Percentiles rank a stretch among this genome's conserved stretches.
phyloP scores from a whole-genome alignment of 805 yeast genomes.

The Schwanniomyces vanrijiae region DNA sequence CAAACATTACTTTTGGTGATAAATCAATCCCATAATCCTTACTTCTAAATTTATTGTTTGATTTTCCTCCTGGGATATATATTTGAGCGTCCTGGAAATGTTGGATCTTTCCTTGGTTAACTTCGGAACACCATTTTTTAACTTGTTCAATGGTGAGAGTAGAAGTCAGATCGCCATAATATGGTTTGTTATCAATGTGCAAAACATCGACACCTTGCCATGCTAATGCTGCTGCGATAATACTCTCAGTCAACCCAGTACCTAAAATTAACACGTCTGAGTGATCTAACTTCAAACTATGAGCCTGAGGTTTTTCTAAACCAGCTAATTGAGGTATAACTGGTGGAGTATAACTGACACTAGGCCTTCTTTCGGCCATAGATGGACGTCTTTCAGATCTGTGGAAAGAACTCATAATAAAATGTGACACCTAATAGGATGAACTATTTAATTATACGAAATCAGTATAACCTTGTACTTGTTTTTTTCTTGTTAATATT shows the following conservation, averaged over 20 bases:
- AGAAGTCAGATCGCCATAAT: constrained; percentile 88
- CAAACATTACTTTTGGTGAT: constrained; percentile 83
- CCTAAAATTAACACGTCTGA: constrained; percentile 92
- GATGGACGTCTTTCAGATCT: constrained; percentile 42
- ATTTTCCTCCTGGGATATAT: constrained; percentile 66
- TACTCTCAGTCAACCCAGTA: constrained; percentile 86
- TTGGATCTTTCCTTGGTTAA: constrained; percentile 47
- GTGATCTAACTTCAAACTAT: constrained; percentile 58
- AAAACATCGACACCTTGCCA: constrained; percentile 98
- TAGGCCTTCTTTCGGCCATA: constrained; percentile 48
- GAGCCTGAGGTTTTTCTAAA: constrained; percentile 67
- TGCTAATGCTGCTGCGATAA: constrained; percentile 88
- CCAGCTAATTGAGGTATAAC: constrained; percentile 75
- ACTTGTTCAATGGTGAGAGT: constrained; percentile 85
- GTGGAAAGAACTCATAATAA: constrained; percentile 11
- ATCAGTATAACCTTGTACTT: background rate
- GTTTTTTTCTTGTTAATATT: background rate
- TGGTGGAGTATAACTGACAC: constrained; percentile 39
- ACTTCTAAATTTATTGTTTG: constrained; percentile 51
- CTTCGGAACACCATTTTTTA: constrained; percentile 76
- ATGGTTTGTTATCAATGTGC: constrained; percentile 80
- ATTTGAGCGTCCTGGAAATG: constrained; percentile 71
- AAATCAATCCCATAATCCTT: constrained; percentile 86
- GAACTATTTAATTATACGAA: background rate
- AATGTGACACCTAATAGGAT: background rate